Conservation (phyloP, 2,329 filamentous ascomycete genomes). For the Colletotrichum orchidophilum region DNA sequence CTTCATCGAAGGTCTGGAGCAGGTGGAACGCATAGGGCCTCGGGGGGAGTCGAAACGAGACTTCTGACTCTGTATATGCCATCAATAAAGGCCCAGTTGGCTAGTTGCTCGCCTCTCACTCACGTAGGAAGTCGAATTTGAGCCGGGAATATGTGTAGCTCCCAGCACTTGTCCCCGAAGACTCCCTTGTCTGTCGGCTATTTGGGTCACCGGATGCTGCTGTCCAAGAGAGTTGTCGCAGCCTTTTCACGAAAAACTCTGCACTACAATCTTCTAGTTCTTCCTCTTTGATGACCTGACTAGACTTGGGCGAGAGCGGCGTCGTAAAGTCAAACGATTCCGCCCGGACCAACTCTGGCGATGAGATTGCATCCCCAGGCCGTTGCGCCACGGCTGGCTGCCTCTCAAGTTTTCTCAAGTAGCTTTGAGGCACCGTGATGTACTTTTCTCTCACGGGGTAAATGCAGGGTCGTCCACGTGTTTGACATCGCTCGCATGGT, state of each 20-base stretch:
- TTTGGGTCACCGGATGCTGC: not conserved
- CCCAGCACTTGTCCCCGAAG: not conserved
- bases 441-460: constrained; percentile 33
- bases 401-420: constrained; percentile 30
- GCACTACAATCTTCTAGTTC: constrained; percentile 31
- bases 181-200: not conserved
- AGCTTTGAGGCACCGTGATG: constrained; percentile 30
- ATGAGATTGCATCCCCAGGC: not conserved
- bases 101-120: not conserved
- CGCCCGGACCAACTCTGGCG: not conserved
- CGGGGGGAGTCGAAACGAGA: constrained; percentile 33
- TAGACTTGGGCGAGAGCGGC: not conserved
- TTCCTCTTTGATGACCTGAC: not conserved
- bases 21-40: constrained; percentile 33
- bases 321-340: not conserved
- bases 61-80: constrained; percentile 21
- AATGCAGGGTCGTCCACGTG: constrained; percentile 9
- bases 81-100: not conserved
- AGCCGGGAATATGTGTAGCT: constrained; percentile 34
- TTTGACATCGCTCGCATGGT: constrained; percentile 10
- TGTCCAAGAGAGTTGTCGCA: constrained; percentile 23
- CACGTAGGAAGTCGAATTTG: constrained; percentile 35
- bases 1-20: constrained; percentile 33
- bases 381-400: not conserved
- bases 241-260: constrained; percentile 33